These are phyloP conservation scores for Filosporella fistucella DNA, from an alignment of 495 filamentous ascomycete species.

Conservation along the genomic window DNA sequence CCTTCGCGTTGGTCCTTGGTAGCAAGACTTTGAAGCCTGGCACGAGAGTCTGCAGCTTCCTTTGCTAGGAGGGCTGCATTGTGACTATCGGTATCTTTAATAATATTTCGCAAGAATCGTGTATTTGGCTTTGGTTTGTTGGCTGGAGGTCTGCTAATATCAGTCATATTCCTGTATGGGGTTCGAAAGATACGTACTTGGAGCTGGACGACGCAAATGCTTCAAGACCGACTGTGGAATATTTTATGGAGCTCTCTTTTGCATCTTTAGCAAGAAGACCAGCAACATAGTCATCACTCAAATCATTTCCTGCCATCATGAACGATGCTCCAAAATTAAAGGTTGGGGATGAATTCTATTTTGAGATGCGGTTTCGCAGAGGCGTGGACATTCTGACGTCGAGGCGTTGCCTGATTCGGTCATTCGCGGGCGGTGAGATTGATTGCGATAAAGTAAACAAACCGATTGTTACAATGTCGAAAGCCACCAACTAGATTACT, in stretches of 20 bases:
- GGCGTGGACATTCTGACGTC: background rate
- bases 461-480: too few species aligned
- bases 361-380: background rate
- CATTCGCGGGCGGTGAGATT: background rate
- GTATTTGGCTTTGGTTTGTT: slow-evolving; percentile 88
- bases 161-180: too few species aligned
- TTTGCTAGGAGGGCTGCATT: slow-evolving; percentile 83
- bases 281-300: slow-evolving; percentile 43
- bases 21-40: slow-evolving; percentile 39
- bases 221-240: slow-evolving; percentile 66
- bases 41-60: slow-evolving; percentile 59
- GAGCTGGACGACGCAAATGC: slow-evolving; percentile 59
- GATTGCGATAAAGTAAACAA: slow-evolving; percentile 12
- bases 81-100: slow-evolving; percentile 83
- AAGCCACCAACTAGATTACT: too few species aligned
- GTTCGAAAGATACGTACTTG: background rate
- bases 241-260: slow-evolving; percentile 59
- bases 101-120: slow-evolving; percentile 80
- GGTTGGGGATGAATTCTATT: background rate
- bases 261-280: slow-evolving; percentile 61
- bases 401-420: background rate
- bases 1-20: slow-evolving; percentile 28
- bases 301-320: slow-evolving; percentile 31
- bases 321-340: background rate
- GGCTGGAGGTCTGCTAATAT: slow-evolving; percentile 31